Conservation (phyloP, 805 yeast species). For the Ogataea pini region DNA sequence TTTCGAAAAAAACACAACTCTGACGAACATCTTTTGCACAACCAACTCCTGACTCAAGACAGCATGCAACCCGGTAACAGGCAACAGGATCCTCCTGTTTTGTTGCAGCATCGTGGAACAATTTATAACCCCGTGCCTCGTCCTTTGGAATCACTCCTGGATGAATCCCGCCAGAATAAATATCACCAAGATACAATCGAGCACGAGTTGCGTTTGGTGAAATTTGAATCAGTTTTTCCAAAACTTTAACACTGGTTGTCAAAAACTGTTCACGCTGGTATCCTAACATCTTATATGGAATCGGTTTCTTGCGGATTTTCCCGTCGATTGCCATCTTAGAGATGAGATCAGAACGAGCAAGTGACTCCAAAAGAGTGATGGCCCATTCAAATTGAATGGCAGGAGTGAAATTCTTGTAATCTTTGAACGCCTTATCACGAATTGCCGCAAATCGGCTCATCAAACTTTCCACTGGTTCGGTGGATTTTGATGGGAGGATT, state of each 20-base stretch:
- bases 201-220: slow-evolving; percentile 56
- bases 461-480: slow-evolving; percentile 27
- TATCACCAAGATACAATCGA: slow-evolving; percentile 58
- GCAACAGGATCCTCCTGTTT: slow-evolving; percentile 57
- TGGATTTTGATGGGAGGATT: slow-evolving; percentile 32
- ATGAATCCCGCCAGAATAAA: slow-evolving; percentile 53
- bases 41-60: slow-evolving; percentile 68
- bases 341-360: slow-evolving; percentile 41
- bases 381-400: slow-evolving; percentile 64
- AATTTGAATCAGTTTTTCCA: slow-evolving; percentile 53
- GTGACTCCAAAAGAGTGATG: slow-evolving; percentile 52
- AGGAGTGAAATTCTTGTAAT: slow-evolving; percentile 45
- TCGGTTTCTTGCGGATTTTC: slow-evolving; percentile 39
- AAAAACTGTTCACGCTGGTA: slow-evolving; percentile 57
- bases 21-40: slow-evolving; percentile 42
- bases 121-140: slow-evolving; percentile 60
- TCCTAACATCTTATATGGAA: slow-evolving; percentile 44
- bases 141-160: slow-evolving; percentile 52
- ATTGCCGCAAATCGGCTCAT: slow-evolving; percentile 32
- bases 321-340: slow-evolving; percentile 51
- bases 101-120: slow-evolving; percentile 57
- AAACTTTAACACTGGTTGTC: slow-evolving; percentile 56
- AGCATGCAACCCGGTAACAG: slow-evolving; percentile 68
- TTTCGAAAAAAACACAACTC: slow-evolving; percentile 55
- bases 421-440: slow-evolving; percentile 37